phyloP scores from a whole-genome alignment of 495 filamentous ascomycete species.

The Aspergillus hancockii region DNA sequence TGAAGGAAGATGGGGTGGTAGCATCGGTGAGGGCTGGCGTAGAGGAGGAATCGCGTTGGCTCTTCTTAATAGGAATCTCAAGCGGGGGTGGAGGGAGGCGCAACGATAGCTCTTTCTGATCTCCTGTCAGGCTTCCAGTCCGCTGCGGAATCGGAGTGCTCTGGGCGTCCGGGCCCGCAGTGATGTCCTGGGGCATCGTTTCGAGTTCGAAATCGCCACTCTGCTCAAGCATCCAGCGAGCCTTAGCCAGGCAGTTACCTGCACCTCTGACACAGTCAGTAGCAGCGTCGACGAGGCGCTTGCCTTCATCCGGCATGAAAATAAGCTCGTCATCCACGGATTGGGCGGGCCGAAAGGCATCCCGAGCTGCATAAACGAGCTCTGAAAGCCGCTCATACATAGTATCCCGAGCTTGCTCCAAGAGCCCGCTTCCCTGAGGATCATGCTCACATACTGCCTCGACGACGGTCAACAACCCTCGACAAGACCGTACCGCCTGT shows the following conservation, averaged over 20 bases:
- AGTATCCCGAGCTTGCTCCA: constrained; percentile 69
- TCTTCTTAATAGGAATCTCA: constrained; percentile 33
- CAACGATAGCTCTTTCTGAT: constrained; percentile 29
- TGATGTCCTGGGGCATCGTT: constrained; percentile 48
- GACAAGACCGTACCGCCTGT: constrained; percentile 80
- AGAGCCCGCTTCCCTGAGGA: constrained; percentile 57
- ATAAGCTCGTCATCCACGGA: constrained; percentile 68
- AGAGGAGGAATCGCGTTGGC: constrained; percentile 31
- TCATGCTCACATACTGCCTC: constrained; percentile 82
- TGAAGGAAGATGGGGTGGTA: constrained; percentile 45
- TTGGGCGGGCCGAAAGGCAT: constrained; percentile 66
- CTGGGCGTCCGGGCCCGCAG: constrained; percentile 12
- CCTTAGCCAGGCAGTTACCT: constrained; percentile 86
- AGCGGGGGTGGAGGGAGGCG: constrained; percentile 46
- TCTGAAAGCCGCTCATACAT: constrained; percentile 82
- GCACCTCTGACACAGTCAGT: constrained; percentile 88
- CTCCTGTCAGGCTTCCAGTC: constrained; percentile 10
- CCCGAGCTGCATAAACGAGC: constrained; percentile 75
- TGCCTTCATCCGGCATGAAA: constrained; percentile 79
- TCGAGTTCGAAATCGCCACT: constrained; percentile 94
- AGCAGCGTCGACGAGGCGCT: constrained; percentile 74
- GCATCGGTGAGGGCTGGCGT: constrained; percentile 45
- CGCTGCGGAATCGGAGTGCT: constrained; percentile 22
- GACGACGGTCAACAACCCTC: constrained; percentile 73
- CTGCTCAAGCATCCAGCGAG: constrained; percentile 80